phyloP scores from a whole-genome alignment of 805 yeast species.

The Saturnispora silvae region DNA sequence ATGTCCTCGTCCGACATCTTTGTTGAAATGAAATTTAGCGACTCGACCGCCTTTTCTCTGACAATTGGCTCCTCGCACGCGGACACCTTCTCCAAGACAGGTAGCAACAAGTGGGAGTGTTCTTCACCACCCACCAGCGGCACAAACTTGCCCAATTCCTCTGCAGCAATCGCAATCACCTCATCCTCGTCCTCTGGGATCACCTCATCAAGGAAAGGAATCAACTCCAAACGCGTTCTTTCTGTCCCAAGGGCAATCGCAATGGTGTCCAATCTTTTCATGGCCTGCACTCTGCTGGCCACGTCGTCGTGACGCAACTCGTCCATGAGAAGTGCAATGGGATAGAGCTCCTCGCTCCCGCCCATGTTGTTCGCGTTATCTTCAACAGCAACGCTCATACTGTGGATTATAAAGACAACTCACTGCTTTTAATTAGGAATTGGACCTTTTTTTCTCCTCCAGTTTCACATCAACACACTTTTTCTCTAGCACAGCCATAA shows the following conservation, averaged over 20 bases:
- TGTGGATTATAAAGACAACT: neutral
- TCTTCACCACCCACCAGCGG: slow-evolving; percentile 82
- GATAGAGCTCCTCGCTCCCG: slow-evolving; percentile 57
- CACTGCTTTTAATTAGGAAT: neutral
- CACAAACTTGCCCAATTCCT: slow-evolving; percentile 77
- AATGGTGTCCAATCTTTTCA: slow-evolving; percentile 88
- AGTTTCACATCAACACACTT: too few species aligned
- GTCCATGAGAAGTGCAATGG: slow-evolving; percentile 92
- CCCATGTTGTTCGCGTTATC: neutral
- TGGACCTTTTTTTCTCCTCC: neutral
- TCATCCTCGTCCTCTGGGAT: slow-evolving; percentile 98
- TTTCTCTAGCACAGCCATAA: too few species aligned
- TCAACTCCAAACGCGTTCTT: slow-evolving; percentile 76
- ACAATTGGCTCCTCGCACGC: slow-evolving; percentile 95
- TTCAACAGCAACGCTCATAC: slow-evolving; percentile 6
- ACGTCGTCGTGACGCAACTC: slow-evolving; percentile 93
- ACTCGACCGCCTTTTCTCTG: slow-evolving; percentile 85
- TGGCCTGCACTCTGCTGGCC: slow-evolving; percentile 84
- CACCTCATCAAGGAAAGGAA: slow-evolving; percentile 82
- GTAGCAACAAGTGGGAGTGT: slow-evolving; percentile 46
- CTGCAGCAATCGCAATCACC: slow-evolving; percentile 87
- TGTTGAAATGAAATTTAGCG: slow-evolving; percentile 60
- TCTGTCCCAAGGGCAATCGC: slow-evolving; percentile 93
- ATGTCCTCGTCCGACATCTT: slow-evolving; percentile 57
- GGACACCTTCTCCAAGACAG: slow-evolving; percentile 73